A percentile compares a stretch with the other conserved stretches of the same genome.
Conservation (phyloP, 306 rosid genomes). For the Abrus pulchellus region DNA sequence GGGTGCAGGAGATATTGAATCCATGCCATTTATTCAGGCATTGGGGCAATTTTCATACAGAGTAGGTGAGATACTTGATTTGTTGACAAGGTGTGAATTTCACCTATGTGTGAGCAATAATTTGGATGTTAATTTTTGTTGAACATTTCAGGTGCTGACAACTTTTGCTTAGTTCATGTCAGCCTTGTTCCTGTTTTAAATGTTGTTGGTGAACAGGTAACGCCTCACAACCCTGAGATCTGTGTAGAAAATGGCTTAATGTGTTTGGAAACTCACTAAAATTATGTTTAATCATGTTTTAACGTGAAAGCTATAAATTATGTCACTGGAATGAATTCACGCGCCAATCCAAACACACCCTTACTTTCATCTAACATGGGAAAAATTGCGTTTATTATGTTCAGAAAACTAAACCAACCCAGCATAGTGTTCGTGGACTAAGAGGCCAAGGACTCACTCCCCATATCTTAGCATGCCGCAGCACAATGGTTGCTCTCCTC, state of each 20-base stretch:
- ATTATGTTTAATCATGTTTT: no score
- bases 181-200: slow-evolving; percentile 91
- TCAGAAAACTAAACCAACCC: slow-evolving; percentile 92
- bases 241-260: neutral
- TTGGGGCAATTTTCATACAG: slow-evolving; percentile 83
- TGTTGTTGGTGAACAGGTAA: slow-evolving; percentile 94
- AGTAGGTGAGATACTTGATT: slow-evolving; percentile 61
- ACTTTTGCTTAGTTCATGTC: slow-evolving; percentile 83
- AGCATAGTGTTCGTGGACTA: slow-evolving; percentile 83
- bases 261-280: no score
- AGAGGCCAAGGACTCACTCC: slow-evolving; percentile 83
- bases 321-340: no score
- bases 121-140: slow-evolving; percentile 7
- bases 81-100: slow-evolving; percentile 13
- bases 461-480: slow-evolving; percentile 82
- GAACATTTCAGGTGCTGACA: slow-evolving; percentile 63
- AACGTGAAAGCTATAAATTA: no score
- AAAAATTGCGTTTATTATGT: slow-evolving; percentile 28
- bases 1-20: slow-evolving; percentile 87
- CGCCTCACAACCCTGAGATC: slow-evolving; percentile 25
- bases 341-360: neutral
- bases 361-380: slow-evolving; percentile 41
- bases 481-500: slow-evolving; percentile 62
- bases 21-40: slow-evolving; percentile 86
- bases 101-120: slow-evolving; percentile 16